Evolutionary conservation across 441 rosid species (phyloP).

Genomic region (Populus hybrid): DNA sequence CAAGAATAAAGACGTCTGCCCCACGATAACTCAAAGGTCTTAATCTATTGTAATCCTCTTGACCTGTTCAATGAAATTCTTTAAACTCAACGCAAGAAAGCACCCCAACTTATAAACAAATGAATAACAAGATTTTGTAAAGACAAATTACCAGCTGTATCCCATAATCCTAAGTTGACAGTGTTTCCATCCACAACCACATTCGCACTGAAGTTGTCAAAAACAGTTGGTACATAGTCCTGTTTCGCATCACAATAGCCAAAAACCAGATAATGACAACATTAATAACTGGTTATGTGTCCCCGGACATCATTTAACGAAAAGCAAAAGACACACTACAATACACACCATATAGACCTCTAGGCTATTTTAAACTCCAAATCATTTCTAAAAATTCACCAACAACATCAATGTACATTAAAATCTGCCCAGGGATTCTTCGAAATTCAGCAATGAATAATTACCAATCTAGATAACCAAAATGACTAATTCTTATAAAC

Average conservation of each 20-base stretch:
- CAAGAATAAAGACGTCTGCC: conserved; percentile 82
- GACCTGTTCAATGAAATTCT: conserved; percentile 42
- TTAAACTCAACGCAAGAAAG: conserved; percentile 13
- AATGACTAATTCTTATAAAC: background rate
- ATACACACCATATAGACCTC: background rate
- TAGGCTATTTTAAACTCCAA: background rate
- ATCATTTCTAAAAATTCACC: background rate
- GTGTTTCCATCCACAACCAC: conserved; percentile 81
- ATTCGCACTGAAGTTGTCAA: conserved; percentile 86
- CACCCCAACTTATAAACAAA: background rate
- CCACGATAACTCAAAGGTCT: conserved; percentile 78
- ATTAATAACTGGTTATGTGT: background rate
- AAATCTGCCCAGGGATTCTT: background rate
- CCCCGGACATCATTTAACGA: background rate
- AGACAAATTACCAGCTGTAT: conserved; percentile 61
- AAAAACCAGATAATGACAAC: background rate
- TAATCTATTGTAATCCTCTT: conserved; percentile 75
- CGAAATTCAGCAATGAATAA: background rate
- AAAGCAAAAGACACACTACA: background rate
- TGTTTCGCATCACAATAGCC: conserved; percentile 31
- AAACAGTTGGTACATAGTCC: conserved; percentile 82
- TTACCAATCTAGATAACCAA: background rate
- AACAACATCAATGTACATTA: background rate
- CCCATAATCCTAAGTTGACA: conserved; percentile 74
- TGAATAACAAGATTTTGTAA: background rate